Base-by-base conservation (phyloP, 345 rosid genomes). In the Pistacia vera region DNA sequence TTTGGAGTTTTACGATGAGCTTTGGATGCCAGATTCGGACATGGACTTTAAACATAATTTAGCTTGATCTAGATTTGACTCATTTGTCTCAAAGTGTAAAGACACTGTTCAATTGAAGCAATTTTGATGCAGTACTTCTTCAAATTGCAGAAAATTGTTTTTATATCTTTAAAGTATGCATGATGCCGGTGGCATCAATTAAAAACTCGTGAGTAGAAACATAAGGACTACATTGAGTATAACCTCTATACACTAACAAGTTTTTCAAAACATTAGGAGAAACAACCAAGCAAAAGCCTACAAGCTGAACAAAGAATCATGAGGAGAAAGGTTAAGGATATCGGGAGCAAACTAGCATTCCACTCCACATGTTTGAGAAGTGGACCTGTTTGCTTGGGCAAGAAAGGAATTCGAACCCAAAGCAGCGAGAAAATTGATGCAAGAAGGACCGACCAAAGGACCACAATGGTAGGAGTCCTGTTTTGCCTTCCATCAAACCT, bases 341-440 rank as follows among this genome's bases (percentile, higher is more conserved):
- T 35, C n/a, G 11, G 35, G 46, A 64, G 66, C 61, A 56, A 13
- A 60, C 75, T 80, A 94, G 83, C 98, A 95, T 17, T 95, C 98
- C 49, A 95, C 97, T 0, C 98, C 97, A 75, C 98, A 95, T 78
- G 98, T 75, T 95, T 95, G 48, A 95, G 89, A 38, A 89, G 77
- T 11, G 98, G 97, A 73, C 97, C 97, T 5, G 89, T 92, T 78
- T 88, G 95, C 82, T 95, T 95, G 1, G 98, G 93, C 88, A 95
- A 79, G 85, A 95, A 95, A 36, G 98, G 97, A 6, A 95, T 93
- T 83, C 98, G 88, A 74, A 92, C 98, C 97, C 98, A 95, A 63
- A 95, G 85, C 46, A 95, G 77, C 0, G 98, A 95, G 91, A 95
- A 95, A 63, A 95, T 95, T 1, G 97, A 95, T 7, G 98, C 95